Percentiles rank a stretch among this genome's conserved stretches.
Conservation (phyloP, 176 grass and related monocot genomes). For the Triticum timopheevii region DNA sequence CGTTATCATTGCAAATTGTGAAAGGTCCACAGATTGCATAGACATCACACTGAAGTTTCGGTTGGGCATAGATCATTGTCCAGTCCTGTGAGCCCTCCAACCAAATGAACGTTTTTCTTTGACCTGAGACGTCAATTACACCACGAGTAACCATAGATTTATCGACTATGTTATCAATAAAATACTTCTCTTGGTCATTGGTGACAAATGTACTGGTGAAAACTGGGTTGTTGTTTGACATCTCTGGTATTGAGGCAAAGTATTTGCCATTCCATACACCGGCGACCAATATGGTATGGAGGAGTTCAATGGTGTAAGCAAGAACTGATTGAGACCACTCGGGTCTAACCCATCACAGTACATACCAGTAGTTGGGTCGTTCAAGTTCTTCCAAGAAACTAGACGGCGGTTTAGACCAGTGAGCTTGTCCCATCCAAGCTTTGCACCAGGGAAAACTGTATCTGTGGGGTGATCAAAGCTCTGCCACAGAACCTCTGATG, state of each 20-base stretch:
- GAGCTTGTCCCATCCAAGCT: not conserved
- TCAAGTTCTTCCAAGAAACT: not conserved
- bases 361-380: not conserved
- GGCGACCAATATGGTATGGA: not conserved
- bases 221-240: not conserved
- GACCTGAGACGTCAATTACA: conserved; percentile 22
- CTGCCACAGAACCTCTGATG: not conserved
- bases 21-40: conserved; percentile 42
- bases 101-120: not conserved
- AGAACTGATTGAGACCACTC: not conserved
- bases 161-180: not conserved
- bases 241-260: conserved; percentile 29
- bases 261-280: conserved; percentile 45
- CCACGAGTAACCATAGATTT: not conserved
- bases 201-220: conserved; percentile 18
- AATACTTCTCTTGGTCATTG: conserved; percentile 27
- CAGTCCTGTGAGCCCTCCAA: too few relatives aligned
- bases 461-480: conserved; percentile 1
- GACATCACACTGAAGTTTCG: conserved; percentile 30
- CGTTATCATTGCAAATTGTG: conserved; percentile 27
- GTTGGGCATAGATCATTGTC: too few relatives aligned
- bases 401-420: not conserved
- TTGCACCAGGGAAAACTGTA: not conserved
- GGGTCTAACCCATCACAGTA: not conserved
- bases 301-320: too few relatives aligned